Conservation (phyloP, 176 grass and related monocot genomes). For the Avena atlantica region DNA sequence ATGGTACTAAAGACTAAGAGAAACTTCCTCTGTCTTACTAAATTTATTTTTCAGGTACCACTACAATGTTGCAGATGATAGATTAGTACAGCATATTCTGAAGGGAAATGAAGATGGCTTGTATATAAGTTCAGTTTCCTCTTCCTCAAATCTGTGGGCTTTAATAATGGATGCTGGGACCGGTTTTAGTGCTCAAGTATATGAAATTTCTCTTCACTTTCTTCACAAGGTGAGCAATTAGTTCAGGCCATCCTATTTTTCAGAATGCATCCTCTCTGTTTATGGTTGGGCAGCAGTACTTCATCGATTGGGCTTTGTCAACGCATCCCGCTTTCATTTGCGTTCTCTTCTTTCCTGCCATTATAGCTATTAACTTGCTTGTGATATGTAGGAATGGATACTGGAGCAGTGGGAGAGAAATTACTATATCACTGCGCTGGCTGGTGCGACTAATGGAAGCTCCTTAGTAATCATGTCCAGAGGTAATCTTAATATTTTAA, state of each 20-base stretch:
- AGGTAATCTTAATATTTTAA: constrained; percentile 65
- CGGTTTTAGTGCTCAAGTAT: constrained; percentile 80
- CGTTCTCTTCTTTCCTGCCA: constrained; percentile 24
- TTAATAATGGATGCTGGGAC: constrained; percentile 99
- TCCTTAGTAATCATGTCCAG: constrained; percentile 97
- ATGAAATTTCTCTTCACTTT: constrained; percentile 76
- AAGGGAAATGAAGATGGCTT: constrained; percentile 99
- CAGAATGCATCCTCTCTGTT: constrained; percentile 30
- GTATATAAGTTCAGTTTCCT: constrained; percentile 93
- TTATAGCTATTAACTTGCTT: constrained; percentile 45
- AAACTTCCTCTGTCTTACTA: constrained; percentile 19
- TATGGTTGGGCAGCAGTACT: not conserved
- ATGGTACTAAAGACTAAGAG: constrained; percentile 12
- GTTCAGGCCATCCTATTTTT: not conserved
- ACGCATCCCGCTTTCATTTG: constrained; percentile 18
- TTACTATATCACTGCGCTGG: constrained; percentile 86
- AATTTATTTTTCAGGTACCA: constrained; percentile 78
- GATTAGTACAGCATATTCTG: constrained; percentile 79
- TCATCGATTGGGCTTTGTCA: constrained; percentile 7
- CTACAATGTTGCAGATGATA: constrained; percentile 96
- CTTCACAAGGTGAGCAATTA: constrained; percentile 74
- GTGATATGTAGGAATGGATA: constrained; percentile 84
- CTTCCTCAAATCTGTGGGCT: constrained; percentile 81
- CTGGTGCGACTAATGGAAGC: constrained; percentile 71
- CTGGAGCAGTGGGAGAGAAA: constrained; percentile 99